Percentiles rank a stretch among this genome's conserved stretches.
Conservation (phyloP, 805 yeast species). For the Starmerella scarabaei region DNA sequence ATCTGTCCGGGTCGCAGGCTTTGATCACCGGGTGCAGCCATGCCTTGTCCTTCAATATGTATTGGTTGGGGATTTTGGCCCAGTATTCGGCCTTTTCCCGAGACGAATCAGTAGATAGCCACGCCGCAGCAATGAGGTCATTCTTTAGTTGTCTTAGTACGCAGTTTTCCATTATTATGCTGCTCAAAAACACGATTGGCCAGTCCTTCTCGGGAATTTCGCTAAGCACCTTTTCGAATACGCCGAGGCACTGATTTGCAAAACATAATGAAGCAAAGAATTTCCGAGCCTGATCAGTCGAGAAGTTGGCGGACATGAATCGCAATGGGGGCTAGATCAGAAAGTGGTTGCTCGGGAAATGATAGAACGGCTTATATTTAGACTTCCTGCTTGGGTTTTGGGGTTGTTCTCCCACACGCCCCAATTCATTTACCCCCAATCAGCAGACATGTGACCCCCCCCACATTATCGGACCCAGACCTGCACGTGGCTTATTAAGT, state of each 20-base stretch:
- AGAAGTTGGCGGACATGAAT: too few relatives aligned
- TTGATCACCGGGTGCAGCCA: conserved; percentile 17
- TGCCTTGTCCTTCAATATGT: conserved; percentile 12
- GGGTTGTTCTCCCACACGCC: background rate
- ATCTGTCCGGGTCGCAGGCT: conserved; percentile 16
- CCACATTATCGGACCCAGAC: background rate
- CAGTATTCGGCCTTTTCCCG: conserved; percentile 1
- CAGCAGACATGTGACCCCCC: background rate
- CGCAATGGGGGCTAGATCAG: too few relatives aligned
- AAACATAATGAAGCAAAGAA: conserved; percentile 15
- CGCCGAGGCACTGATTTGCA: conserved; percentile 7
- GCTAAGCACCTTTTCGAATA: conserved; percentile 12
- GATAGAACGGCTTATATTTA: too few relatives aligned
- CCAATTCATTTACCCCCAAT: background rate
- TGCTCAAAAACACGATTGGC: conserved; percentile 14
- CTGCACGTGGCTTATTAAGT: background rate
- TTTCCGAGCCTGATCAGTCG: conserved; percentile 9
- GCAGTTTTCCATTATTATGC: conserved; percentile 17
- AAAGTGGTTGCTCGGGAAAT: too few relatives aligned
- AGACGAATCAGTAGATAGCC: background rate
- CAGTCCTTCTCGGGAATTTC: conserved; percentile 11
- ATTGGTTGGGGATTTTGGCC: conserved; percentile 15
- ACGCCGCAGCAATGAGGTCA: conserved; percentile 1
- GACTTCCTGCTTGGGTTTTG: background rate
- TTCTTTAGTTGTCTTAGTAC: conserved; percentile 10